phyloP scores from a whole-genome alignment of 768 basidiomycete genomes.

The Kwoniella newhampshirensis region DNA sequence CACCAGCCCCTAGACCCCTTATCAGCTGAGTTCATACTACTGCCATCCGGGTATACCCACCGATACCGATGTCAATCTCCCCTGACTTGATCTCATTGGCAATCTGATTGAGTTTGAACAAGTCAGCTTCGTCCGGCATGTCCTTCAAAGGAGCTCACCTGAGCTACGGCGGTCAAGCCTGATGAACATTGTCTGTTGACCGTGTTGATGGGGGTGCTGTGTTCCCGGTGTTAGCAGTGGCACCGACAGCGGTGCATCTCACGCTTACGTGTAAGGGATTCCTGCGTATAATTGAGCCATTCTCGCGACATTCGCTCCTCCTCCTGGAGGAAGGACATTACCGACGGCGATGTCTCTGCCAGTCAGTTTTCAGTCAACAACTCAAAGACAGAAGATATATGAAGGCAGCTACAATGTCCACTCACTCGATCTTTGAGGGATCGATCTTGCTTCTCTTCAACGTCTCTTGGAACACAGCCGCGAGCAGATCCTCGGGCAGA shows the following conservation, averaged over 20 bases:
- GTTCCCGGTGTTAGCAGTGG: neutral
- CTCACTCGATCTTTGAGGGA: slow-evolving; percentile 51
- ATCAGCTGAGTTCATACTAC: neutral
- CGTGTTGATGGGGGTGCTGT: slow-evolving; percentile 74
- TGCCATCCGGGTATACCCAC: slow-evolving; percentile 45
- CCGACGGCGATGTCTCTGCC: slow-evolving; percentile 74
- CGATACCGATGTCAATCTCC: slow-evolving; percentile 82
- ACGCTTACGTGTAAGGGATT: slow-evolving; percentile 69
- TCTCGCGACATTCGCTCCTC: slow-evolving; percentile 63
- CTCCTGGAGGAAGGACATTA: slow-evolving; percentile 55
- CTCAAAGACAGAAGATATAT: neutral
- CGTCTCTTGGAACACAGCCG: slow-evolving; percentile 73
- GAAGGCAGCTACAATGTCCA: neutral
- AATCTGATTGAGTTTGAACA: slow-evolving; percentile 56
- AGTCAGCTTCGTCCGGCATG: neutral
- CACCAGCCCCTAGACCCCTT: slow-evolving; percentile 51
- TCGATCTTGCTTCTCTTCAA: slow-evolving; percentile 45
- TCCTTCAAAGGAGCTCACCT: slow-evolving; percentile 33
- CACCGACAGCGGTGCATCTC: no score
- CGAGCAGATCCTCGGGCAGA: slow-evolving; percentile 81
- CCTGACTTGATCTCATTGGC: slow-evolving; percentile 81
- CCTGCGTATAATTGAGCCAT: slow-evolving; percentile 86
- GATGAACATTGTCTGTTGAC: slow-evolving; percentile 94
- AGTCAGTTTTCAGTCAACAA: neutral
- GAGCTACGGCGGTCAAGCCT: slow-evolving; percentile 86